Percentiles rank a stretch among this genome's conserved stretches.
Evolutionary conservation across 306 rosid species (phyloP).

Genomic region (Vigna radiata): DNA sequence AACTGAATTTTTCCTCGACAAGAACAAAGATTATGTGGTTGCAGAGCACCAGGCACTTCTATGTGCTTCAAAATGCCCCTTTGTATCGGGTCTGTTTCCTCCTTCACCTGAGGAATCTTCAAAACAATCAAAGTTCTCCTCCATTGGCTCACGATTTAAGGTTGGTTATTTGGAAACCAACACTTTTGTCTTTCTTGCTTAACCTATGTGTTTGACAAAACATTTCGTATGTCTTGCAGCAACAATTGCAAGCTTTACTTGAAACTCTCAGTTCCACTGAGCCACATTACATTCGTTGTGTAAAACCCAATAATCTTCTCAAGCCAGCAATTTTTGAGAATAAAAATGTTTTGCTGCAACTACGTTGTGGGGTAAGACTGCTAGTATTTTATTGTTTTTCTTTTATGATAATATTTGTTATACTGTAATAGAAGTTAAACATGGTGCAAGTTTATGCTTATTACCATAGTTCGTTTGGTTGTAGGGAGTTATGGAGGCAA

Average conservation of each 20-base stretch:
- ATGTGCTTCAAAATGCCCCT: slow-evolving; percentile 73
- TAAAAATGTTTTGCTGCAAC: slow-evolving; percentile 79
- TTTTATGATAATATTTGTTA: slow-evolving; percentile 18
- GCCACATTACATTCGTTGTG: slow-evolving; percentile 95
- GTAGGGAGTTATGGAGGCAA: slow-evolving; percentile 96
- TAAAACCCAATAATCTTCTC: slow-evolving; percentile 85
- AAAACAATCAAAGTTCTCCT: slow-evolving; percentile 82
- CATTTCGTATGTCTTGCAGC: slow-evolving; percentile 60
- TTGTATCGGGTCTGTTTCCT: slow-evolving; percentile 71
- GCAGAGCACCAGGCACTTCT: slow-evolving; percentile 89
- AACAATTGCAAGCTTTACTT: slow-evolving; percentile 81
- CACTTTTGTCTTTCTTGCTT: slow-evolving; percentile 28
- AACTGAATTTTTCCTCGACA: slow-evolving; percentile 87
- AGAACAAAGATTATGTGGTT: slow-evolving; percentile 91
- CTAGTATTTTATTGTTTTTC: slow-evolving; percentile 25
- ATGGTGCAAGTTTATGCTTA: slow-evolving; percentile 32
- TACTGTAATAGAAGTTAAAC: slow-evolving; percentile 28
- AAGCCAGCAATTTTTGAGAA: slow-evolving; percentile 87
- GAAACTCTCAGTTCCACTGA: slow-evolving; percentile 86
- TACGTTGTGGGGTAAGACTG: slow-evolving; percentile 87
- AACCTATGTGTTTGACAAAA: slow-evolving; percentile 42
- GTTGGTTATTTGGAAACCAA: slow-evolving; percentile 43
- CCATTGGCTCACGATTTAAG: slow-evolving; percentile 90
- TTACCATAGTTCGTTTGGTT: slow-evolving; percentile 14
- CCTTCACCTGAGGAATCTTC: slow-evolving; percentile 75